Evolutionary conservation across 2,329 filamentous ascomycete species (phyloP).

Genomic region (Ceratocystis papillata): DNA sequence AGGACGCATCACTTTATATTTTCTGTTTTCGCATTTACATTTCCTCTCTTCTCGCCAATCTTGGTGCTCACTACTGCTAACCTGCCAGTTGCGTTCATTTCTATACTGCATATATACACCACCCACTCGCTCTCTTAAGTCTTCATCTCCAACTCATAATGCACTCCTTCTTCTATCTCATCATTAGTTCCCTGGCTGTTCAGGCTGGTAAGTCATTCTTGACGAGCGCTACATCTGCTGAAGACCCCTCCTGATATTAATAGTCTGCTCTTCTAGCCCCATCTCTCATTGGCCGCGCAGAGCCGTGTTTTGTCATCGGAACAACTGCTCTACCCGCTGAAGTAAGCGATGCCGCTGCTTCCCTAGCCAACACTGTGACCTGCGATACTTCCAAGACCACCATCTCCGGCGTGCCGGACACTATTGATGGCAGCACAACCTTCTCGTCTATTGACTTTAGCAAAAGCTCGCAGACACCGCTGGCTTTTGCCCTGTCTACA

Average conservation of each 20-base stretch:
- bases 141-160: slow-evolving; percentile 1
- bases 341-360: slow-evolving; percentile 35
- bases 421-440: slow-evolving; percentile 39
- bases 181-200: slow-evolving; percentile 17
- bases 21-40: background rate
- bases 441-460: slow-evolving; percentile 50
- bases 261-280: slow-evolving; percentile 18
- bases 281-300: slow-evolving; percentile 28
- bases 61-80: slow-evolving; percentile 7
- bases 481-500: slow-evolving; percentile 43
- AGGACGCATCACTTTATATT: background rate
- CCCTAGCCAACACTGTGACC: slow-evolving; percentile 38
- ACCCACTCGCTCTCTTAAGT: background rate
- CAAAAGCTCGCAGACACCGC: slow-evolving; percentile 37
- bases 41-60: background rate
- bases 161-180: slow-evolving; percentile 16
- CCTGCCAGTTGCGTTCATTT: slow-evolving; percentile 14
- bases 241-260: background rate
- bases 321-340: slow-evolving; percentile 41
- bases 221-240: no score
- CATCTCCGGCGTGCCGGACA: slow-evolving; percentile 45
- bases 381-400: slow-evolving; percentile 41
- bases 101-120: background rate
- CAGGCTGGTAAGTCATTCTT: slow-evolving; percentile 18
- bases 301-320: slow-evolving; percentile 47